phyloP scores from a whole-genome alignment of 208 protist genomes.

The Eutreptiella sp. region DNA sequence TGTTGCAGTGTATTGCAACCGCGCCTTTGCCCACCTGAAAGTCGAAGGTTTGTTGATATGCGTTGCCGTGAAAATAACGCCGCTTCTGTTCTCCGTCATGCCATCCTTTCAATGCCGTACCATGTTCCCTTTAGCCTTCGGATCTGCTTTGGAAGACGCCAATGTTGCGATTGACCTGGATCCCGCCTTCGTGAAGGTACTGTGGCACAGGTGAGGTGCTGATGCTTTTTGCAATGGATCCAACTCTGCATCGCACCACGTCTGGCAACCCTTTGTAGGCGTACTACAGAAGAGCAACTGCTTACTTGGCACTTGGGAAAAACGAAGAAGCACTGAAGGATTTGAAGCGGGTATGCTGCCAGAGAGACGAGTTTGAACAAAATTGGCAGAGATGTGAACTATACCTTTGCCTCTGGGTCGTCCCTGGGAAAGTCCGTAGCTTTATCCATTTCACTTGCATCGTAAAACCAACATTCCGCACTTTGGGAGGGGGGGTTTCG shows the following conservation, averaged over 20 bases:
- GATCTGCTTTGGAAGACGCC: constrained; percentile 83
- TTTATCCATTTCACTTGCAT: too few species aligned
- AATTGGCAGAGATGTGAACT: too few species aligned
- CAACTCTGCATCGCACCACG: neutral
- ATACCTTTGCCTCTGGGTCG: too few species aligned
- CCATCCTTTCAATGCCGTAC: neutral
- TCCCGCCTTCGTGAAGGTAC: constrained; percentile 79
- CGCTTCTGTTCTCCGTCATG: neutral
- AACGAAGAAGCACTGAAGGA: constrained; percentile 88
- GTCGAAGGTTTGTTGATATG: constrained; percentile 50
- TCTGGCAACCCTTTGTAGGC: too few species aligned
- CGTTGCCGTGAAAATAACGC: neutral
- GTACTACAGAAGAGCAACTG: constrained; percentile 92
- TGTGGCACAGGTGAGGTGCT: neutral
- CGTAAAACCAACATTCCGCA: too few species aligned
- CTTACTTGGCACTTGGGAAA: constrained; percentile 84
- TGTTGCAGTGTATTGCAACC: constrained; percentile 80
- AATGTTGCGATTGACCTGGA: constrained; percentile 80
- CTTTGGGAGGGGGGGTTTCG: too few species aligned
- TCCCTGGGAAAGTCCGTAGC: too few species aligned
- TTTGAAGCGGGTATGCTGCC: constrained; percentile 73
- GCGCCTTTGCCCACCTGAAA: constrained; percentile 87
- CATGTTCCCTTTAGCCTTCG: constrained; percentile 35
- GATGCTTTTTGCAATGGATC: neutral
- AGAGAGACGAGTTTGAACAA: too few species aligned